phyloP scores from a whole-genome alignment of 2,329 filamentous ascomycete genomes.

The Monosporascus sp. region DNA sequence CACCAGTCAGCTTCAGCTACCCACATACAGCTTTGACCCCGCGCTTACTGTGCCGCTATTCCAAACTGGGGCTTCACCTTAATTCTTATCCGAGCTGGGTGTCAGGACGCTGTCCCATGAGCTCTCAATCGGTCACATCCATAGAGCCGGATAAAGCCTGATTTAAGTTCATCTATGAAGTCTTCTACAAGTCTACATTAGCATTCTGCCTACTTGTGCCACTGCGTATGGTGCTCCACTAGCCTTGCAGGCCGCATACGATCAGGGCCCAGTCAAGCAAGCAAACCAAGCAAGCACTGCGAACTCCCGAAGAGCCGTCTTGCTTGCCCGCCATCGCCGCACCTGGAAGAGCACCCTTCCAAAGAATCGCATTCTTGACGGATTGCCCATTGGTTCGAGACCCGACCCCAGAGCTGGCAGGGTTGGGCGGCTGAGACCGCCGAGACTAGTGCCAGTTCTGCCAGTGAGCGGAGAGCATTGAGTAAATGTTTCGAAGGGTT shows the following conservation, averaged over 20 bases:
- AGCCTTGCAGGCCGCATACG: neutral
- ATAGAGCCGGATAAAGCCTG: neutral
- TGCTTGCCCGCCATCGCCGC: neutral
- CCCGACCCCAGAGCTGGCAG: neutral
- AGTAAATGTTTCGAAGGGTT: neutral
- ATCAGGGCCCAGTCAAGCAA: neutral
- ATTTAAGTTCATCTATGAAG: neutral
- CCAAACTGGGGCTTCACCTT: neutral
- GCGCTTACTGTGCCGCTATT: neutral
- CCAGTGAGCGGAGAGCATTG: neutral
- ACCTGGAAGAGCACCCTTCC: neutral
- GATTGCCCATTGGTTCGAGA: neutral
- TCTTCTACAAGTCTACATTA: neutral
- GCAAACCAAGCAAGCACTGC: neutral
- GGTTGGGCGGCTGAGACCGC: neutral
- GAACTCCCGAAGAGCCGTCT: neutral
- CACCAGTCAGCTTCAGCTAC: neutral
- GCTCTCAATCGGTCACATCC: neutral
- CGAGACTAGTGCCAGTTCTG: too few species aligned
- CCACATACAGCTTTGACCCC: neutral
- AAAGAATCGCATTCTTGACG: neutral
- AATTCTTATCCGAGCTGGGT: neutral
- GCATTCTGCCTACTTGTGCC: neutral
- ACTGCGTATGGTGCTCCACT: neutral
- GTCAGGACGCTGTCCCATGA: neutral